Evolutionary conservation across 2,329 filamentous ascomycete species (phyloP), one percentile per base, ranked within the genome.

Genomic region (Colletotrichum caudatum): DNA sequence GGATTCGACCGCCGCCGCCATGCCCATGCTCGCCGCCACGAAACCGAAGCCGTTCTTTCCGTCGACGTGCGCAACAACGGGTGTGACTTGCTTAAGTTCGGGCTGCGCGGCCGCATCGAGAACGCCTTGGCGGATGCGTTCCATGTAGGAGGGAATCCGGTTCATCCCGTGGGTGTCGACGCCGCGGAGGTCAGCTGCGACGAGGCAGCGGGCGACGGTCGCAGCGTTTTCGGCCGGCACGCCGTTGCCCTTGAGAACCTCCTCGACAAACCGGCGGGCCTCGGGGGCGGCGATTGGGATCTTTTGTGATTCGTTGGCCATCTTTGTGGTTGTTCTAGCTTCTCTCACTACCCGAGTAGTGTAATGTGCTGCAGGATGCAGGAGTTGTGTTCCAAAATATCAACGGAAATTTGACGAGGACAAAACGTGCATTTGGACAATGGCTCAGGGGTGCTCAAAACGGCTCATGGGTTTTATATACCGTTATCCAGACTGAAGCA

Each of bases 151-250:
- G 1, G 93, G 92, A 51, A 95, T 90, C 7, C 93, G 89, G 79
- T 93, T 94, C 79, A 93, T 89, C 72, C 82, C 93, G 78, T 95
- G 93, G 0, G 92, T 94, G 77, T 95, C 93, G 35, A 95, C 90
- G 61, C 93, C 93, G 51, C 93, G 90, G 0, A 95, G 87, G 76
- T 95, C 93, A 16, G 93, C 93, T 46, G 89, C 88, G 1, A 95
- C 86, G 1, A 95, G 88, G 73, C 90, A 92, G 72, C 83, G 82
- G n/a, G 92, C 90, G 16, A 94, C 82, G 46, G 90, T 89, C 5
- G 81, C 74, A 20, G 93, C 92, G 74, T 93, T 88, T 3, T 84
- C 78, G 0, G 80, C 66, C 0, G 90, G 81, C 0, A 93, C 90
- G 2, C 88, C 88, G 76, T 93, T 90, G 35, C 84, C 90, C 69